Evolutionary conservation across 768 basidiomycete genomes (phyloP).

Genomic region (Naganishia friedmannii): DNA sequence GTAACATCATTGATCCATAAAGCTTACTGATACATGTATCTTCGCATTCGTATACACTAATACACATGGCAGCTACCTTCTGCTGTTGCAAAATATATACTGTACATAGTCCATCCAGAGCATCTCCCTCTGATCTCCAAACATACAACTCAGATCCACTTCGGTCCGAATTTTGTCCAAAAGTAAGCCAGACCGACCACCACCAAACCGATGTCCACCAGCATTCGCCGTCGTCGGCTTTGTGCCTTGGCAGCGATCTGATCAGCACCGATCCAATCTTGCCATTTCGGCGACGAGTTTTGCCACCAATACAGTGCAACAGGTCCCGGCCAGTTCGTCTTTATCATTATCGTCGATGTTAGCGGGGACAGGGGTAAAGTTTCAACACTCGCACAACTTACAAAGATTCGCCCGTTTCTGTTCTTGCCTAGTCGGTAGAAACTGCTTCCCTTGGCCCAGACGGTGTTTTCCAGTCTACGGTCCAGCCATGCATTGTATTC

Average conservation of each 20-base stretch:
- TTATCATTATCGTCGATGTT: not conserved
- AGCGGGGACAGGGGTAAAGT: not conserved
- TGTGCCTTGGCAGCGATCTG: conserved; percentile 19
- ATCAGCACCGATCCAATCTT: conserved; percentile 30
- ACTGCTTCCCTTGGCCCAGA: conserved; percentile 31
- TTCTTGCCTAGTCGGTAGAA: conserved; percentile 28
- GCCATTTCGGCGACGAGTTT: conserved; percentile 29
- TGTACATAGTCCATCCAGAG: too few species aligned
- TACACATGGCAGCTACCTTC: too few species aligned
- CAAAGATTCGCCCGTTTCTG: conserved; percentile 30
- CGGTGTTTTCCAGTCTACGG: conserved; percentile 22
- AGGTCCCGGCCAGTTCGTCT: conserved; percentile 34
- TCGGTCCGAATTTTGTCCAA: conserved; percentile 6
- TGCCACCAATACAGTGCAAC: conserved; percentile 30
- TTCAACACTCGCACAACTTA: not conserved
- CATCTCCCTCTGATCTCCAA: not conserved
- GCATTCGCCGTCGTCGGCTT: conserved; percentile 19
- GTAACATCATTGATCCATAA: too few species aligned
- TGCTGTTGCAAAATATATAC: too few species aligned
- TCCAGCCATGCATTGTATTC: conserved; percentile 34
- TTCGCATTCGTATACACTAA: too few species aligned
- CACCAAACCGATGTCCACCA: conserved; percentile 4
- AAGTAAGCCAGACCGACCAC: conserved; percentile 1
- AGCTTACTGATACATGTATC: too few species aligned
- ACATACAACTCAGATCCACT: not conserved